Base-by-base conservation (phyloP, 805 yeast species). In the Zygoascus flipseniorum region DNA sequence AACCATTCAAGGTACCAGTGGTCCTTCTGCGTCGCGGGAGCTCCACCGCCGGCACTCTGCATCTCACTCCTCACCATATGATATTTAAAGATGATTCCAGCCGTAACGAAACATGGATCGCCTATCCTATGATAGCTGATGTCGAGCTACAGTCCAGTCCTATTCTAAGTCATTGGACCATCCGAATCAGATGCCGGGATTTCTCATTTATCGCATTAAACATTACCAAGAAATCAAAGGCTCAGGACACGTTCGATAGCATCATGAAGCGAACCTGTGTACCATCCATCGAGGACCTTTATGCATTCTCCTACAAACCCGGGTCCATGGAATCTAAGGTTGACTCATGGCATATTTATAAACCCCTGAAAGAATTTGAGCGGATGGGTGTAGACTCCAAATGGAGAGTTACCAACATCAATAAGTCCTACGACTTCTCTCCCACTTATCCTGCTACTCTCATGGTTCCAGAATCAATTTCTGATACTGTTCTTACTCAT, bases 241-340 rank as follows among this genome's bases (percentile, higher is more conserved):
- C 95, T 54, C 71, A 72, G 31, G 92, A 85, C 52, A 95, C 83
- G 1, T 88, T 76, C 65, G 86, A 83, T 41, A 81, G 86, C 52
- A 73, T 93, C 50, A 76, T 84, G 71, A 78, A 77, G 48, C 72
- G 87, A 47, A 83, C 92, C 1, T 74, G 83, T 60, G 61, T 83
- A 60, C 53, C 80, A 45, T 69, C 71, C 57, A 31, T 81, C 44
- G 73, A 78, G 47, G 72, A 80, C 62, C 76, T 90, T 31, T 92
- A 92, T 66, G 97, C 97, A 1, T 92, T 80, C 63, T 77, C 80
- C 48, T 92, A 92, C 65, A 74, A 76, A 20, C 93, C 97, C 8
- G 87, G 87, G 49, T 73, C 78, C 20, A 71, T 83, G 39, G 98
- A 93, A 64, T 62, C 70, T 20, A 73, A 73, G 16, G 73, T 78